phyloP scores from a whole-genome alignment of 2,329 filamentous ascomycete species.

The Talaromyces verruculosus region DNA sequence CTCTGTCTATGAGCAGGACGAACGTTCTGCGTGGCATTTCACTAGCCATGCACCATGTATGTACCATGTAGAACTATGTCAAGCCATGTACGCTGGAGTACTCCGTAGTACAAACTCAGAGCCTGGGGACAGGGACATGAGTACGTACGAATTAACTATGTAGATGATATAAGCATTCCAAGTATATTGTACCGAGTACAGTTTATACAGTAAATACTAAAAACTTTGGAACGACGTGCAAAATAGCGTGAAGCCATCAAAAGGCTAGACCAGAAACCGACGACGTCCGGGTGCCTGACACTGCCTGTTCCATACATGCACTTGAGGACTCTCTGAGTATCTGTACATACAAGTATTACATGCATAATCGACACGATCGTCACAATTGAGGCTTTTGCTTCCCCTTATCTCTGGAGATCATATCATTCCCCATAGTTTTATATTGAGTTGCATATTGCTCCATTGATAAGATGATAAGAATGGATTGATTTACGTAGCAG shows the following conservation, averaged over 20 bases:
- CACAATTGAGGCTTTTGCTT: constrained; percentile 2
- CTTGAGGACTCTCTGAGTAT: too few species aligned
- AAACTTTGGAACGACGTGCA: background rate
- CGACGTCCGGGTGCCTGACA: background rate
- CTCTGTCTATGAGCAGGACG: background rate
- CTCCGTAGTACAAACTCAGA: background rate
- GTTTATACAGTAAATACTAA: too few species aligned
- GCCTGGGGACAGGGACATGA: background rate
- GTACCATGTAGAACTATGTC: background rate
- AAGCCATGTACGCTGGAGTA: background rate
- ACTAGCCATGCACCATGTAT: background rate
- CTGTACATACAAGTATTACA: background rate
- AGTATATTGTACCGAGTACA: background rate
- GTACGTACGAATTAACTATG: background rate
- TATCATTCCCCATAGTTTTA: background rate
- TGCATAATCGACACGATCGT: background rate
- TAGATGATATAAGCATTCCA: background rate
- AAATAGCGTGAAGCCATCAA: background rate
- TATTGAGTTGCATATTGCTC: constrained; percentile 4
- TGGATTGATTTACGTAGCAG: constrained; percentile 1
- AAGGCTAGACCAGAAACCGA: background rate
- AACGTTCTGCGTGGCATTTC: background rate
- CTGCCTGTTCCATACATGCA: background rate
- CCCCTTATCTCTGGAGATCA: constrained; percentile 7
- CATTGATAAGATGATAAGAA: constrained; percentile 8